phyloP scores from a whole-genome alignment of 805 yeast genomes.

The Lipomyces starkeyi region DNA sequence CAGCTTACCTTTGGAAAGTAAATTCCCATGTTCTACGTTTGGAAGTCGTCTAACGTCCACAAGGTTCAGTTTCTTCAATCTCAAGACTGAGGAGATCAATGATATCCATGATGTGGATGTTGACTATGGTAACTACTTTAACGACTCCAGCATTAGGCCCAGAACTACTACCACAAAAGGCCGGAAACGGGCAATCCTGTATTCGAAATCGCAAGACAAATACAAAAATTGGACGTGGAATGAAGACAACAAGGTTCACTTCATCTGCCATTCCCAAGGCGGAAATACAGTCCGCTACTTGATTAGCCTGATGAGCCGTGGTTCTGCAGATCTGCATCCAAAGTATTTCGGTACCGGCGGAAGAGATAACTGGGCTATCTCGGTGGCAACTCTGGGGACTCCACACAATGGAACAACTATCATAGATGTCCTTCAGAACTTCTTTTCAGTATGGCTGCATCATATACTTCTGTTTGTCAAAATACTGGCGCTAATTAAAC shows the following conservation, averaged over 20 bases:
- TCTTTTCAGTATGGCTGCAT: neutral
- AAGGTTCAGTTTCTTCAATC: neutral
- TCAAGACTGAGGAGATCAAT: neutral
- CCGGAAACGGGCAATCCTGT: slow-evolving; percentile 4
- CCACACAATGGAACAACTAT: slow-evolving; percentile 3
- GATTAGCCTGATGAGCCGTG: slow-evolving; percentile 5
- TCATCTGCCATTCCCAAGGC: slow-evolving; percentile 5
- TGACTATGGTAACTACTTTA: neutral
- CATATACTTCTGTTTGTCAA: neutral
- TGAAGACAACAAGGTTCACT: neutral
- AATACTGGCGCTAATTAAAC: neutral
- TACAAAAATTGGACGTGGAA: neutral
- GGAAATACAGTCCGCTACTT: neutral
- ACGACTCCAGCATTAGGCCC: neutral
- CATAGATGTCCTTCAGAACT: neutral
- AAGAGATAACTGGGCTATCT: neutral
- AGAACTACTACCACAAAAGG: neutral
- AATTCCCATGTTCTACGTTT: neutral
- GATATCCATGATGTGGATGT: neutral
- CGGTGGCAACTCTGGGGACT: neutral
- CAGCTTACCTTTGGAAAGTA: slow-evolving; percentile 6
- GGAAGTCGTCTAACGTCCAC: neutral
- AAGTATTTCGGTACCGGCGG: neutral
- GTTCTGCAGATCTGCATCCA: neutral
- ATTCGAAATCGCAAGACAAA: neutral